Base-by-base conservation (phyloP, 306 rosid genomes). In the Cucurbita maxima region DNA sequence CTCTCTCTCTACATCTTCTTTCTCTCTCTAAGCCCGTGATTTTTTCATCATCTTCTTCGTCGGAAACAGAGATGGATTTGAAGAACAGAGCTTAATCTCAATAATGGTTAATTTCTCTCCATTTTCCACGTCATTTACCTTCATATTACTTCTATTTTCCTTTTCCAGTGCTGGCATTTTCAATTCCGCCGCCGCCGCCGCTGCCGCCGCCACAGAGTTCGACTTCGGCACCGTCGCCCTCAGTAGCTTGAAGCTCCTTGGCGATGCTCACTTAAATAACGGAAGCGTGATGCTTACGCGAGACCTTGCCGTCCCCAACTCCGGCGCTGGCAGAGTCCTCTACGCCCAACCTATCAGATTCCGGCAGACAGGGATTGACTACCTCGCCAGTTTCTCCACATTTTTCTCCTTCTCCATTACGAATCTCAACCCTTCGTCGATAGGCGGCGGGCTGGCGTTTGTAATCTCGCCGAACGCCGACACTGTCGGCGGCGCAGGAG, bases 381-480 rank as follows among this genome's bases (percentile, higher is more conserved):
- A 37, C 2, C 91, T 85, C 72, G 87, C 91, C 6, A 89, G 92
- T 79, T 95, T 95, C 83, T 79, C 84, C 6, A 95, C 99, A 16
- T 91, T 88, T 77, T 95, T 95, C 83, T 84, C 99, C 1, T 91
- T 95, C 83, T 86, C 97, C 3, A 77, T 95, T 15, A 75, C 72
- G 34, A 91, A 95, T 18, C 80, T 95, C 36, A 91, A 95, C 81
- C 99, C 99, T 0, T 89, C 96, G 19, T 95, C 99, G 36, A 89
- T 95, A 64, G 97, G 97, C 38, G 99, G 96, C 47, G 99, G 97
- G 1, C 86, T 95, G 6, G 96, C 99, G 1, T 95, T 95, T 34
- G 56, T 95, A 9, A 80, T 95, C 58, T 38, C 96, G 0, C 91
- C 99, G 8, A 96, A 91, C 57, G 88, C 75, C 5, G 85, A 85